Base-by-base conservation (phyloP, 768 basidiomycete genomes). In the Mycena rosella region DNA sequence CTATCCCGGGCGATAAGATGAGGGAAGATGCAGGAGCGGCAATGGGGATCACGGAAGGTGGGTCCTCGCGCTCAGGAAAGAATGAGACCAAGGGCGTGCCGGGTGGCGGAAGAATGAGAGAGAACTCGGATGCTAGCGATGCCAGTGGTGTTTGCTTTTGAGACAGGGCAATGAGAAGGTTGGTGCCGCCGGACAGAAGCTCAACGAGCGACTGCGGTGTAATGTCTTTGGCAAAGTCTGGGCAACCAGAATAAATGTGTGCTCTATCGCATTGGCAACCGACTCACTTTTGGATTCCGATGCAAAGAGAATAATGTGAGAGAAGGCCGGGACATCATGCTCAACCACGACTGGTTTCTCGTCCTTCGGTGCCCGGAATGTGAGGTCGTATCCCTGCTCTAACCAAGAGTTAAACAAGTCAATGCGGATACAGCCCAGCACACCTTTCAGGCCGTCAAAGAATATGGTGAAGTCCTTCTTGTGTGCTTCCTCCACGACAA, bases 91-190 rank as follows among this genome's bases (percentile, higher is more conserved):
- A 86, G 2, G 91, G 91, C 0, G 91, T 91, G 2, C 91, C 91
- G 2, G 95, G 92, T 7, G 95, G 94, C 20, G 94, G 93, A 27
- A 95, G 91, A 58, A 95, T 88, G 62, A 99, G 85, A 40, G 93
- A 93, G 84, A 99, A 99, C 82, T 99, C 98, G 54, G 94, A 78
- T 0, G 96, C 94, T 60, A 97, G 87, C 15, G 92, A 88, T 15
- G 89, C 85, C 13, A 96, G 82, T 45, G 93, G 83, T 3, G 90
- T 90, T 79, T 92, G 87, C 80, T 87, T 91, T 72, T 91, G 82
- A 2, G 94, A 92, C 65, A 97, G 87, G 3, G 91, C 88, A 72
- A 98, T 80, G 70, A 99, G 87, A 62, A 99, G 82, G 82, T 98
- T 98, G 61, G 93, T 90, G 67, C 88, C 84, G 67, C 86, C 85